These are phyloP conservation scores for Neophaeococcomyces aloes DNA, from an alignment of 2,329 filamentous ascomycete species.

Conservation along the genomic window DNA sequence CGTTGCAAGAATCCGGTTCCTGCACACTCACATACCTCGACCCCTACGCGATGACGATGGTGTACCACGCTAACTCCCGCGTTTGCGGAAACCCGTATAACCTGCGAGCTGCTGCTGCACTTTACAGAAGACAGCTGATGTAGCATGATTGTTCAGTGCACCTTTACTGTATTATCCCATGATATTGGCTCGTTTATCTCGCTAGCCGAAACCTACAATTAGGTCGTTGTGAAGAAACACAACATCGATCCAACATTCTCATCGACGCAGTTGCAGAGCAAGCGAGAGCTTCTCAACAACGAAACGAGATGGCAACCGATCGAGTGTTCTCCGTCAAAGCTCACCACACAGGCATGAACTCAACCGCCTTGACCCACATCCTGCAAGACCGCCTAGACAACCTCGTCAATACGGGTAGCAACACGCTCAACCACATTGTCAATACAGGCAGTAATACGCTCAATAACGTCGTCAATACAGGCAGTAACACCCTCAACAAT, in stretches of 20 bases:
- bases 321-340: background rate
- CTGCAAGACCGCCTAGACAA: slow-evolving; percentile 18
- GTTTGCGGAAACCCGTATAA: too few relatives aligned
- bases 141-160: too few relatives aligned
- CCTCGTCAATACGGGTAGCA: slow-evolving; percentile 11
- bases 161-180: too few relatives aligned
- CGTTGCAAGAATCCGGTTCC: background rate
- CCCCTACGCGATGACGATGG: background rate
- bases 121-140: background rate
- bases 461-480: slow-evolving; percentile 14
- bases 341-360: slow-evolving; percentile 1
- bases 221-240: too few relatives aligned
- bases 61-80: background rate
- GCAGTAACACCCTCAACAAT: slow-evolving; percentile 32
- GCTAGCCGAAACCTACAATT: too few relatives aligned
- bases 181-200: too few relatives aligned
- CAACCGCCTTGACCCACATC: slow-evolving; percentile 8
- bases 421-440: slow-evolving; percentile 42
- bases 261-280: background rate
- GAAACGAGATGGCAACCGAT: background rate
- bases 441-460: too few relatives aligned
- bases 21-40: background rate
- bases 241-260: too few relatives aligned
- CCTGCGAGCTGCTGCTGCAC: background rate
- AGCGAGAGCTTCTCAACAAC: background rate